A percentile compares a stretch with the other conserved stretches of the same genome.
phyloP scores from a whole-genome alignment of 257 asterid genomes.

The Petunia axillaris region DNA sequence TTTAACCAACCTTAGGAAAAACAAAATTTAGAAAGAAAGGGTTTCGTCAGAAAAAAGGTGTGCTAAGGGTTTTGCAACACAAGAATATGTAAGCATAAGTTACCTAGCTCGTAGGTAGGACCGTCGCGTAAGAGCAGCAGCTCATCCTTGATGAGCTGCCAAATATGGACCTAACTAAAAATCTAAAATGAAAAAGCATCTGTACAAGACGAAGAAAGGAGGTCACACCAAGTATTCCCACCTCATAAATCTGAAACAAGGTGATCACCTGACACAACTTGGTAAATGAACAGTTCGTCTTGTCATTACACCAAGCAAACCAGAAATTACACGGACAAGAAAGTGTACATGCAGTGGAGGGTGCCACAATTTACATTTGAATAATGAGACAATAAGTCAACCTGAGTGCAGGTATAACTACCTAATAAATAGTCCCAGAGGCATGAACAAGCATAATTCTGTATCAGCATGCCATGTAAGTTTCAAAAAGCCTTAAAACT shows the following conservation, averaged over 20 bases:
- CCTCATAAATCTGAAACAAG: neutral
- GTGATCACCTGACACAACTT: neutral
- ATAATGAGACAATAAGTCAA: neutral
- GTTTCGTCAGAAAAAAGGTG: neutral
- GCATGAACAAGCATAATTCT: neutral
- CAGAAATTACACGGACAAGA: neutral
- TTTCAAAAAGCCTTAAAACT: neutral
- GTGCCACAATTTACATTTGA: constrained; percentile 5
- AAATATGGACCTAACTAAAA: neutral
- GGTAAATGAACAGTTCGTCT: neutral
- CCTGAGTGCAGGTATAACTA: neutral
- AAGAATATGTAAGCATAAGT: neutral
- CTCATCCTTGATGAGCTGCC: neutral
- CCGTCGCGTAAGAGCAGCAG: constrained; percentile 3
- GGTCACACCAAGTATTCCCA: neutral
- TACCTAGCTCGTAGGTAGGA: constrained; percentile 16
- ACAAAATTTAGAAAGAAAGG: too few relatives aligned
- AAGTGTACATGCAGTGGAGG: neutral
- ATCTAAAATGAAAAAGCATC: neutral
- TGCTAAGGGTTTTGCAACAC: neutral
- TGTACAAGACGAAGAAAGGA: neutral
- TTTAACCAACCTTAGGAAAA: too few relatives aligned
- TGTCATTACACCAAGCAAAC: neutral
- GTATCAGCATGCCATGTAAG: neutral
- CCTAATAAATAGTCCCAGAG: neutral